Conservation (phyloP, 345 rosid genomes). For the Melaleuca quinquenervia region DNA sequence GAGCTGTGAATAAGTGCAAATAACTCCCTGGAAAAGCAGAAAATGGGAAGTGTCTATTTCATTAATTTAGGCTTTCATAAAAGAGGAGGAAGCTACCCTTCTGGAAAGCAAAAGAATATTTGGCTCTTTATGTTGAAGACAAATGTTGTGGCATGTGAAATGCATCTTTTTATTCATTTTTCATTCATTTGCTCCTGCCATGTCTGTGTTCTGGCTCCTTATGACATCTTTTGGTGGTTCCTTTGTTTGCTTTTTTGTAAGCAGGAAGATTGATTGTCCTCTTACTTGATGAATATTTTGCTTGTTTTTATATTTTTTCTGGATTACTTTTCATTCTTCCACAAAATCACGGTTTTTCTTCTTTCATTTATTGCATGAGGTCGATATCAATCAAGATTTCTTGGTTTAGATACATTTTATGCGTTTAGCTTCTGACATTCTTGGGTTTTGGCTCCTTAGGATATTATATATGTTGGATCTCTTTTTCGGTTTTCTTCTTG, state of each 20-base stretch:
- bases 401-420: not conserved
- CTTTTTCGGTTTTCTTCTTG: not conserved
- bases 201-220: not conserved
- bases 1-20: not conserved
- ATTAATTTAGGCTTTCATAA: not conserved
- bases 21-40: not conserved
- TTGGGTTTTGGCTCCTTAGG: not conserved
- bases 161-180: not conserved
- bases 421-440: not conserved
- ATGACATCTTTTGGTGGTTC: not conserved
- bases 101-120: not conserved
- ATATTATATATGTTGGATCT: not conserved
- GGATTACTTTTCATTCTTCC: not conserved
- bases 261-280: not conserved
- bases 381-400: not conserved
- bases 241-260: not conserved
- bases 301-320: not conserved
- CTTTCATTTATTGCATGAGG: not conserved
- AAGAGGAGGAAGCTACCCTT: not conserved
- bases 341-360: not conserved
- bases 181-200: not conserved
- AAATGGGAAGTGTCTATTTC: not conserved
- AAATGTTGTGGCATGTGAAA: not conserved
- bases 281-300: not conserved
- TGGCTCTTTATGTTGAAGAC: not conserved